A percentile compares a stretch with the other conserved stretches of the same genome.
These are phyloP conservation scores for Smittium mucronatum DNA, from an alignment of 371 early-diverging fungal genomes.

Conservation along the genomic window DNA sequence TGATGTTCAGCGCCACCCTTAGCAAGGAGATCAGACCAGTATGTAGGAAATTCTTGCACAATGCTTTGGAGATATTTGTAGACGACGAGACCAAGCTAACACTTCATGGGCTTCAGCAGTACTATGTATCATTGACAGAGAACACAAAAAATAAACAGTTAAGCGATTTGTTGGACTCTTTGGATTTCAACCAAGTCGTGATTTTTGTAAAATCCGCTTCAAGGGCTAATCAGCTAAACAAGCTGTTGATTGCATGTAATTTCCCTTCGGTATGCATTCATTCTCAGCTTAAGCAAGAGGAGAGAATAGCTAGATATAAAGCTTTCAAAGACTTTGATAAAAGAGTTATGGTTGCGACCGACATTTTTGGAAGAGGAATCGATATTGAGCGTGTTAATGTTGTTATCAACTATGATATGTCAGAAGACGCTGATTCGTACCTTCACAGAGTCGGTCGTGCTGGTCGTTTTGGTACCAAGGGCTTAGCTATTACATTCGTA, in stretches of 20 bases:
- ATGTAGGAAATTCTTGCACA: slow-evolving; percentile 94
- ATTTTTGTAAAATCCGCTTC: slow-evolving; percentile 93
- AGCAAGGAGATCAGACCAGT: slow-evolving; percentile 82
- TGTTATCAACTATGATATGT: slow-evolving; percentile 99
- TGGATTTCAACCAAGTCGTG: slow-evolving; percentile 95
- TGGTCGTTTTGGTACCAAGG: slow-evolving; percentile 99
- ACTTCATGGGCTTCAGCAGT: slow-evolving; percentile 92
- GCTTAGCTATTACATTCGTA: slow-evolving; percentile 95
- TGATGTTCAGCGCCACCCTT: slow-evolving; percentile 96
- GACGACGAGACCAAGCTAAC: slow-evolving; percentile 98
- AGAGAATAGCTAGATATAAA: slow-evolving; percentile 83
- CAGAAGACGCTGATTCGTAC: slow-evolving; percentile 86
- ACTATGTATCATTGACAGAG: slow-evolving; percentile 79
- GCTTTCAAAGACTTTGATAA: slow-evolving; percentile 83
- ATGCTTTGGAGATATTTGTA: slow-evolving; percentile 93
- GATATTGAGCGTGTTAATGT: slow-evolving; percentile 98
- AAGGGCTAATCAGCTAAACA: slow-evolving; percentile 78
- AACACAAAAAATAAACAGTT: slow-evolving; percentile 86
- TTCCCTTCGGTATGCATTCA: slow-evolving; percentile 95
- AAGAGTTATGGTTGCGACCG: slow-evolving; percentile 97
- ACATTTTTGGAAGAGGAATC: slow-evolving; percentile 97
- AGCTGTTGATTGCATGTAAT: slow-evolving; percentile 70
- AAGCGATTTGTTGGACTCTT: slow-evolving; percentile 78
- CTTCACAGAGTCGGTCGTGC: slow-evolving; percentile 98
- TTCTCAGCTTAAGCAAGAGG: slow-evolving; percentile 76